Evolutionary conservation across 768 basidiomycete species (phyloP), one percentile per base, ranked within the genome.

Genomic region (Aureoboletus auriporus): DNA sequence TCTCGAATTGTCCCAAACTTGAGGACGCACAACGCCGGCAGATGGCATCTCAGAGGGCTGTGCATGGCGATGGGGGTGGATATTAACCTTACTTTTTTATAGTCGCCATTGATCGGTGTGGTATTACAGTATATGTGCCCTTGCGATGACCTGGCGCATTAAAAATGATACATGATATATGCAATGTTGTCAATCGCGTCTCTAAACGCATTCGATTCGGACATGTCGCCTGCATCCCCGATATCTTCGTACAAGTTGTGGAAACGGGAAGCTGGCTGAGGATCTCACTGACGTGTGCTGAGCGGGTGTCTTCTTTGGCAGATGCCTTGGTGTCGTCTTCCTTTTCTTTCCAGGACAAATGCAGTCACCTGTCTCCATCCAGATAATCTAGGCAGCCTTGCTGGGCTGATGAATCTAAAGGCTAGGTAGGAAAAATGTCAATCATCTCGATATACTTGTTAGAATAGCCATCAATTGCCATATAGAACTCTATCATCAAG

Each of bases 1-100:
- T 98, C 47, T 84, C 86, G 8, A 94, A 94, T 61, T 99, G 96
- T 62, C 96, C 96, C 16, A 99, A 98, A 69, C 73, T 96, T 53
- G 94, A 97, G 68, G 96, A 99, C 56, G 79, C 84, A 0, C 92
- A 96, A 62, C 75, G 94, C 44, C 72, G 96, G 59, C 87, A 89
- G 67, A 86, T 94, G 80, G 93, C 93, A 10, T 83, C 88, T 20
- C 92, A 95, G 60, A 73, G 91, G 37, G 78, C 78, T 41, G 71
- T 73, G 9, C 81, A 89, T 42, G 82, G 75, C 37, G 84, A 80
- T 41, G 89, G 78, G 13, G 69, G 70, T 47, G 75, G 72, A 38
- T 63, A 59, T 49, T 63, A 23, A 23, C 20, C 20, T 23, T 23
- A 23, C 4, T 4, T 23, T 23, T 23, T 23, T 23, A 4, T 23